Percentiles rank a stretch among this genome's conserved stretches.
These are phyloP conservation scores for Colletotrichum limetticola DNA, from an alignment of 2,329 filamentous ascomycete species.

Conservation along the genomic window DNA sequence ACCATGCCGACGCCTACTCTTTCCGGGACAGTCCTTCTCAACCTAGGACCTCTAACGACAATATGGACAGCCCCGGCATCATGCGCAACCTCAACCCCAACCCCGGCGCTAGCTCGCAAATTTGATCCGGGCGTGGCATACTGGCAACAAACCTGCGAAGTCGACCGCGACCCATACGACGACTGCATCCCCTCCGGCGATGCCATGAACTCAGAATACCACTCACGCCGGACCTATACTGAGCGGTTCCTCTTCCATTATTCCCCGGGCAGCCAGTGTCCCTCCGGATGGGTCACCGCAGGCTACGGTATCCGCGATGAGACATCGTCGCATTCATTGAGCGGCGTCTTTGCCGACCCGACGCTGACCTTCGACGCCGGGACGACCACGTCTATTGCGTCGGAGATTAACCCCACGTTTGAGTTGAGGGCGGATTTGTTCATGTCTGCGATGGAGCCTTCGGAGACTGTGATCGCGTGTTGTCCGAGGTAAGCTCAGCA, in stretches of 20 bases:
- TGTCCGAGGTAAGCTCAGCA: too few relatives aligned
- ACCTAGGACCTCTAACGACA: constrained; percentile 2
- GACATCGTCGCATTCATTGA: background rate
- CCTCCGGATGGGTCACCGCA: background rate
- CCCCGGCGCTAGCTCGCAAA: too few relatives aligned
- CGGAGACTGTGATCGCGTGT: too few relatives aligned
- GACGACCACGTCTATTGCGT: too few relatives aligned
- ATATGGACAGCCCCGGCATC: background rate
- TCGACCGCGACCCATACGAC: too few relatives aligned
- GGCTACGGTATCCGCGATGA: background rate
- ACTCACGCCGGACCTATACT: background rate
- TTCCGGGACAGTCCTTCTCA: background rate
- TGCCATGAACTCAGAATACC: too few relatives aligned
- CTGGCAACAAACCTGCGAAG: too few relatives aligned
- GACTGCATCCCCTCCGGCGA: too few relatives aligned
- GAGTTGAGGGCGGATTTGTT: too few relatives aligned
- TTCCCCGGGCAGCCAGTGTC: constrained; percentile 7
- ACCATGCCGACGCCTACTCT: background rate
- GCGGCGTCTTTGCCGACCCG: background rate
- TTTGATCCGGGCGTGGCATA: too few relatives aligned
- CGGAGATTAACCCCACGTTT: too few relatives aligned
- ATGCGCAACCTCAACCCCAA: background rate
- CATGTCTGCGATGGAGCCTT: too few relatives aligned
- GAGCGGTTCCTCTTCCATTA: background rate
- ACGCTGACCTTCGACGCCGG: background rate